Base-by-base conservation (phyloP, 768 basidiomycete genomes). In the Cystofilobasidium bisporidii region DNA sequence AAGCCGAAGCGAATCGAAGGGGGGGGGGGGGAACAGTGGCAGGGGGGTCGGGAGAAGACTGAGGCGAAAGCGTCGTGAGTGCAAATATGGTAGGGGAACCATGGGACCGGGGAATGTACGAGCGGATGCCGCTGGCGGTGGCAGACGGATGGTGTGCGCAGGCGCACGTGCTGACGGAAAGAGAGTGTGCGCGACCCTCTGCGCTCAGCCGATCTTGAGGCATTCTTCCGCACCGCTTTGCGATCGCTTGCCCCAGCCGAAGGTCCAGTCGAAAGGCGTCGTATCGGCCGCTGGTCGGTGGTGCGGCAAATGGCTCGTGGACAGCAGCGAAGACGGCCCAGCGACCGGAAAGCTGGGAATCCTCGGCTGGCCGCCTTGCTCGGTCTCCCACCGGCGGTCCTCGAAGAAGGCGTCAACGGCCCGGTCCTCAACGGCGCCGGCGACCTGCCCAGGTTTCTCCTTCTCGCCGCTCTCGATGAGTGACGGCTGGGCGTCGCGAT, bases 331-430 rank as follows among this genome's bases (percentile, higher is more conserved):
- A 3, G 33, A n/a, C 3, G 53, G 28, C 3, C 53, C 53, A 11
- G 53, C 53, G 6, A 10, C 32, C 5, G 53, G 48, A 24, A 60
- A 33, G 36, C 26, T 38, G 55, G 63, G 45, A 47, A 71, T 63
- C 40, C 76, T 69, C 63, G 75, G 78, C 64, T 60, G 78, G 67
- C 72, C 77, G 60, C 77, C 76, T 70, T 80, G 75, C 47, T 67
- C 65, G 58, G 71, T 71, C 74, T 87, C 87, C 86, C 87, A 88
- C 68, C 86, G 85, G 1, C 81, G 79, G 69, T 88, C 87, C 58
- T 86, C 85, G 64, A 87, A 72, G 74, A 87, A 88, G 53, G 74
- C 78, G 65, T 81, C 81, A 33, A 86, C 78, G 0, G 86, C 87
- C 4, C 82, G 75, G 20, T 75, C 79, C 71, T 83, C 84, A 63